These are phyloP conservation scores for Melanogaster broomeanus DNA, from an alignment of 768 basidiomycete genomes.

Conservation along the genomic window DNA sequence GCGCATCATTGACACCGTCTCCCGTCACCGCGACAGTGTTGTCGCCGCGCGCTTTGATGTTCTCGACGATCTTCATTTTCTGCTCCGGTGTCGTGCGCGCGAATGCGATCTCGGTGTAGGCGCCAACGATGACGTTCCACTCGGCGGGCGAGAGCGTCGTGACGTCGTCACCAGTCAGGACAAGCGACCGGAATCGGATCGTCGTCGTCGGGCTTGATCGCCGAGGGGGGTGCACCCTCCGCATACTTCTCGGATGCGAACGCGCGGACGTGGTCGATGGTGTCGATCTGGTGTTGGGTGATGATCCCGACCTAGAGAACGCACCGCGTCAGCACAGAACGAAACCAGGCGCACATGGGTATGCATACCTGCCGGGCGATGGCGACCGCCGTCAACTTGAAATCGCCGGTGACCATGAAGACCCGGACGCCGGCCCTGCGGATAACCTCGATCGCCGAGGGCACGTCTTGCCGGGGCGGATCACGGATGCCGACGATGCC, in stretches of 20 bases:
- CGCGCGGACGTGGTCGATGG: slow-evolving; percentile 29
- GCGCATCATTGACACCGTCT: slow-evolving; percentile 58
- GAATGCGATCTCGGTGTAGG: slow-evolving; percentile 49
- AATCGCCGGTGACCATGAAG: slow-evolving; percentile 61
- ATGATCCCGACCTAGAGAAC: slow-evolving; percentile 42
- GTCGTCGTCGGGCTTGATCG: slow-evolving; percentile 39
- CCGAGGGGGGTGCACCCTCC: slow-evolving; percentile 6
- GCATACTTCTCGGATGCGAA: slow-evolving; percentile 17
- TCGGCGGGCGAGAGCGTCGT: slow-evolving; percentile 35
- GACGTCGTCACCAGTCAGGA: slow-evolving; percentile 48
- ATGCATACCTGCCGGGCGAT: slow-evolving; percentile 46
- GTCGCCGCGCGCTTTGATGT: slow-evolving; percentile 47
- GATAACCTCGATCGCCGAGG: slow-evolving; percentile 46
- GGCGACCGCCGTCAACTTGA: slow-evolving; percentile 51
- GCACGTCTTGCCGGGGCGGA: slow-evolving; percentile 54
- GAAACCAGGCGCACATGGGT: neutral
- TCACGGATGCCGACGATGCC: slow-evolving; percentile 58
- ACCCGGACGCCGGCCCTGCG: slow-evolving; percentile 52
- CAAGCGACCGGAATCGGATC: slow-evolving; percentile 40
- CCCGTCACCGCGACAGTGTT: slow-evolving; percentile 56
- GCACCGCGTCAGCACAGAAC: slow-evolving; percentile 3
- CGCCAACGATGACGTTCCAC: slow-evolving; percentile 41
- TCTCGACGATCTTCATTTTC: slow-evolving; percentile 58
- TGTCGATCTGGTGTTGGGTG: slow-evolving; percentile 39
- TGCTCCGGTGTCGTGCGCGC: slow-evolving; percentile 58